Percentiles rank a stretch among this genome's conserved stretches.
These are phyloP conservation scores for Aristolochia contorta DNA, from an alignment of 164 flowering plant genomes.

Conservation along the genomic window DNA sequence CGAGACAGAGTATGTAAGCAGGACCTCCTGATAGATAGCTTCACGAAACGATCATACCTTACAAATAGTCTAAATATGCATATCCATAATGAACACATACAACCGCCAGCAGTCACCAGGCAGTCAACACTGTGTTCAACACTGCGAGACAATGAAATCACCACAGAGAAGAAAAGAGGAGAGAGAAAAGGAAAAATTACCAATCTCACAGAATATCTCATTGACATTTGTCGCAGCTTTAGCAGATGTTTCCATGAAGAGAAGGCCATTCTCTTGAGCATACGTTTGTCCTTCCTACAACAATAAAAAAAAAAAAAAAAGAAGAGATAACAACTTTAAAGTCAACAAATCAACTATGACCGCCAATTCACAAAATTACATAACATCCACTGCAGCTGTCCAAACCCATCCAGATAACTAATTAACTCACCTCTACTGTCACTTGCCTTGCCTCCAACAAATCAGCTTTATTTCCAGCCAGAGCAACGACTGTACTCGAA, in stretches of 20 bases:
- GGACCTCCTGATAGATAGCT: not conserved
- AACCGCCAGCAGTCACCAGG: not conserved
- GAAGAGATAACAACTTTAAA: not conserved
- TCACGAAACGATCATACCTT: too few species aligned
- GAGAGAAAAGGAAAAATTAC: slow-evolving; percentile 14
- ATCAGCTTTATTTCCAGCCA: slow-evolving; percentile 63
- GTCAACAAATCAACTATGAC: not conserved
- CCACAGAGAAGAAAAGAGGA: not conserved
- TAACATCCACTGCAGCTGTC: too few species aligned
- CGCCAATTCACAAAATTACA: too few species aligned
- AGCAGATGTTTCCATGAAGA: slow-evolving; percentile 63
- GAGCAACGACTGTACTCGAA: slow-evolving; percentile 52
- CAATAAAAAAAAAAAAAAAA: not conserved
- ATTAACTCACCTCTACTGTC: slow-evolving; percentile 35
- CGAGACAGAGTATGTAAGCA: not conserved
- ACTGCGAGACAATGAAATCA: too few species aligned
- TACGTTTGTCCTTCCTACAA: slow-evolving; percentile 43
- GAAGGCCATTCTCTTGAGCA: slow-evolving; percentile 54
- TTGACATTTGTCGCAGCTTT: slow-evolving; percentile 47
- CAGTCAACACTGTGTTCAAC: not conserved
- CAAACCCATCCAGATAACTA: too few species aligned
- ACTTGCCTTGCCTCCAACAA: slow-evolving; percentile 45
- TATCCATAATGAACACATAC: too few species aligned
- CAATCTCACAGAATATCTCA: slow-evolving; percentile 57
- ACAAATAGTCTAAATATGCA: too few species aligned